These are phyloP conservation scores for Wilcoxina mikolae DNA, from an alignment of 495 filamentous ascomycete species.

Conservation along the genomic window DNA sequence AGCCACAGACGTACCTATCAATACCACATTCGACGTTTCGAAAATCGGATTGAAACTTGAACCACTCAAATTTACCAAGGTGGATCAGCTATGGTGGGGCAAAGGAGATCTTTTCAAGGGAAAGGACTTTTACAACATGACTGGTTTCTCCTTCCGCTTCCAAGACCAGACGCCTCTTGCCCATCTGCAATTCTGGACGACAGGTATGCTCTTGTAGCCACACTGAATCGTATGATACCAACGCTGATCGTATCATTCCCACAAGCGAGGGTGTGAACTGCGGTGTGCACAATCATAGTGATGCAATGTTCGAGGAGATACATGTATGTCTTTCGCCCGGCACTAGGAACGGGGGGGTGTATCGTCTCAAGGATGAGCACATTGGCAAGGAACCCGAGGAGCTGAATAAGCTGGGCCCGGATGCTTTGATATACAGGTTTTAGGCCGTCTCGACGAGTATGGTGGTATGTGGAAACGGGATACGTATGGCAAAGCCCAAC, in stretches of 20 bases:
- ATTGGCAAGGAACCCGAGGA: background rate
- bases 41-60: too few relatives aligned
- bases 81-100: background rate
- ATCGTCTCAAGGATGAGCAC: constrained; percentile 7
- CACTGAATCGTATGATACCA: background rate
- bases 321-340: constrained; percentile 12
- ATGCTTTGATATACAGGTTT: background rate
- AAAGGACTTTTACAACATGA: constrained; percentile 14
- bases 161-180: constrained; percentile 10
- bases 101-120: constrained; percentile 5
- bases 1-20: constrained; percentile 15
- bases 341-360: constrained; percentile 16
- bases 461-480: background rate
- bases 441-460: background rate
- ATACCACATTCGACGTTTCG: constrained; percentile 5
- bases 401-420: background rate
- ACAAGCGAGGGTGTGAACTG: constrained; percentile 10
- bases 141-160: constrained; percentile 18
- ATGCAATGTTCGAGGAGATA: constrained; percentile 11
- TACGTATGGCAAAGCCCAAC: background rate
- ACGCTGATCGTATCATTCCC: background rate
- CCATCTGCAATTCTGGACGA: constrained; percentile 20
- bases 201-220: constrained; percentile 4
- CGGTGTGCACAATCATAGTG: constrained; percentile 17
- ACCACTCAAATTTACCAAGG: constrained; percentile 10